A percentile compares a stretch with the other conserved stretches of the same genome.
These are phyloP conservation scores for Calonectria crousiana DNA, from an alignment of 2,329 filamentous ascomycete species.

Conservation along the genomic window DNA sequence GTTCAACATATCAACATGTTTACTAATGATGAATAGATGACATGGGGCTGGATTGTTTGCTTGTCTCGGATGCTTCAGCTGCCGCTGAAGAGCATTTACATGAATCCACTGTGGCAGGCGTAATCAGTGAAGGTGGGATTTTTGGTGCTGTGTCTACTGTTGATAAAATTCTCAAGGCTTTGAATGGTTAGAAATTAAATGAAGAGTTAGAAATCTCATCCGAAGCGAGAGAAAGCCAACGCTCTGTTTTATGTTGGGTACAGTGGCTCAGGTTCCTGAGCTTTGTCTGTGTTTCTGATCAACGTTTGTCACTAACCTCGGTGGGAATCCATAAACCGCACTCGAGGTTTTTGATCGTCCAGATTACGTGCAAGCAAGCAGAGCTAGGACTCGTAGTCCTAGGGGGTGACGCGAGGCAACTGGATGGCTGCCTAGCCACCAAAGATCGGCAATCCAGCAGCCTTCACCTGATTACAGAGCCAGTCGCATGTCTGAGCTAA, in stretches of 20 bases:
- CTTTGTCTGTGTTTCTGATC: not conserved
- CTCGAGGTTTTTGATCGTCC: not conserved
- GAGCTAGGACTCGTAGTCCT: not conserved
- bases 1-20: not conserved
- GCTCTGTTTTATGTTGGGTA: not conserved
- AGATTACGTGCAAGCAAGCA: not conserved
- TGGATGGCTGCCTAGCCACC: not conserved
- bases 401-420: not conserved
- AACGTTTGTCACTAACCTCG: not conserved
- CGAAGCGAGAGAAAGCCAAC: not conserved
- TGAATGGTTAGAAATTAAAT: not conserved
- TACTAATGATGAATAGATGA: not conserved
- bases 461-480: not conserved
- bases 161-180: not conserved
- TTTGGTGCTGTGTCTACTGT: constrained; percentile 4
- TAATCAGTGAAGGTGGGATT: not conserved
- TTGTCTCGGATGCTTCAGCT: constrained; percentile 4
- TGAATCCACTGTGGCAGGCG: not conserved
- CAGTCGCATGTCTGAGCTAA: not conserved
- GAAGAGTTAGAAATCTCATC: not conserved
- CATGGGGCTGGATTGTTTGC: constrained; percentile 6
- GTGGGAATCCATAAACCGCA: not conserved
- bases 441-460: not conserved
- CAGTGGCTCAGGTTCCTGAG: not conserved
- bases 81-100: not conserved